Evolutionary conservation across 2,329 filamentous ascomycete genomes (phyloP).

Genomic region (Botryosphaeria dothidea): DNA sequence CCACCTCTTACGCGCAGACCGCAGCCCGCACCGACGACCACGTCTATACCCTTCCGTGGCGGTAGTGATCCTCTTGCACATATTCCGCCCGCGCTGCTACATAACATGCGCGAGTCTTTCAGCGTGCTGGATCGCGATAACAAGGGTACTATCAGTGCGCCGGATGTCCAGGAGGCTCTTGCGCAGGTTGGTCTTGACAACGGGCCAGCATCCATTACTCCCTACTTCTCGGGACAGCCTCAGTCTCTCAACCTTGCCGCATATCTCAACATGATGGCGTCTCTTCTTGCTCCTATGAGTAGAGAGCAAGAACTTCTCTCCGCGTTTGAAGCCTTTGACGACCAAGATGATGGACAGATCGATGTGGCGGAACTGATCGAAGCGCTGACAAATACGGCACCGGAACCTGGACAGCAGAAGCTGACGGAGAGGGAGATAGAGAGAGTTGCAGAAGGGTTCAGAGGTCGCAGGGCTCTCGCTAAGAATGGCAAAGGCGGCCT

Average conservation of each 20-base stretch:
- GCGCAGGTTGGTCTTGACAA: slow-evolving; percentile 80
- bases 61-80: slow-evolving; percentile 58
- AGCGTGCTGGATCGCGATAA: slow-evolving; percentile 89
- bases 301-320: slow-evolving; percentile 78
- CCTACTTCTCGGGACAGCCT: slow-evolving; percentile 76
- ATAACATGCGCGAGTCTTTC: slow-evolving; percentile 88
- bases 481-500: slow-evolving; percentile 52
- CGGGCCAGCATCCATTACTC: slow-evolving; percentile 67
- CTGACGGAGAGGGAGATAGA: slow-evolving; percentile 77
- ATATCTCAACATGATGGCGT: slow-evolving; percentile 81
- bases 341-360: slow-evolving; percentile 91
- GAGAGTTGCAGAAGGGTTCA: slow-evolving; percentile 83
- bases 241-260: slow-evolving; percentile 79
- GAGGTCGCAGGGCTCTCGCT: slow-evolving; percentile 78
- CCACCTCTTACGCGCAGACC: slow-evolving; percentile 36
- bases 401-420: slow-evolving; percentile 59
- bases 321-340: slow-evolving; percentile 92
- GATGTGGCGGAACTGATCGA: slow-evolving; percentile 81
- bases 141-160: slow-evolving; percentile 77
- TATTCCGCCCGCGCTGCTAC: slow-evolving; percentile 77
- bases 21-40: slow-evolving; percentile 33
- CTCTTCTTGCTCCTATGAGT: slow-evolving; percentile 72
- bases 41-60: slow-evolving; percentile 18
- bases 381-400: slow-evolving; percentile 56
- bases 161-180: slow-evolving; percentile 86